These are phyloP conservation scores for Miscanthus sacchariflorus DNA, from an alignment of 202 grass and related monocot genomes.

Conservation along the genomic window DNA sequence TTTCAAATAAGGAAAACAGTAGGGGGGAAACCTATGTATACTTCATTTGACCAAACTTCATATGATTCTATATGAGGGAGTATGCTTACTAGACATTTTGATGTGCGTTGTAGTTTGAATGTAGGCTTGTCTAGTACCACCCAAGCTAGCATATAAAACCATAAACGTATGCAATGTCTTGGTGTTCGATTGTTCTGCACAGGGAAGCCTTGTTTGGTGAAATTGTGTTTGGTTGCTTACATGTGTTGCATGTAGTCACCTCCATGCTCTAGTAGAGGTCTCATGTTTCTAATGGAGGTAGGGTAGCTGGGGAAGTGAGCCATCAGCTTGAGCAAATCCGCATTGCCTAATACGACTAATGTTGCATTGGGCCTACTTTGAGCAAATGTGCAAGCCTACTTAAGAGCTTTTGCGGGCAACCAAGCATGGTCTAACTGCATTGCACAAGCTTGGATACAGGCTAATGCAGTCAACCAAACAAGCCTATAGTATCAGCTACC, in stretches of 20 bases:
- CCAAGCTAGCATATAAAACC: not conserved
- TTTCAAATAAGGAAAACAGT: not conserved
- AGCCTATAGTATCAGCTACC: not conserved
- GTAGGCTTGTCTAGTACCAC: conserved; percentile 7
- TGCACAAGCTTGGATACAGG: not conserved
- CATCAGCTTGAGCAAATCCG: not conserved
- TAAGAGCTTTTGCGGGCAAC: not conserved
- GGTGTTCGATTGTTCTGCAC: not conserved
- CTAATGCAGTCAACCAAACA: not conserved
- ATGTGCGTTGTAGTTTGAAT: not conserved
- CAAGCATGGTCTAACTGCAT: not conserved
- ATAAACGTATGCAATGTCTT: not conserved
- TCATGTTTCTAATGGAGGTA: not conserved
- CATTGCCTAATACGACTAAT: not conserved
- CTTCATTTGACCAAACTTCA: conserved; percentile 8
- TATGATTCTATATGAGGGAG: not conserved
- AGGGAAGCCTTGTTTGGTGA: not conserved
- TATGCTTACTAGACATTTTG: not conserved
- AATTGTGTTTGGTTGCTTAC: not conserved
- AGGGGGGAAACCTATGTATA: not conserved
- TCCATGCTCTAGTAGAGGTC: not conserved
- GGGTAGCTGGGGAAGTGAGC: not conserved
- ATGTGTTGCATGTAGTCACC: not conserved
- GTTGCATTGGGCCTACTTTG: not conserved
- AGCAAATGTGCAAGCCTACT: not conserved